Evolutionary conservation across 768 basidiomycete genomes (phyloP).

Genomic region (Rubroboletus pulcherrimus): DNA sequence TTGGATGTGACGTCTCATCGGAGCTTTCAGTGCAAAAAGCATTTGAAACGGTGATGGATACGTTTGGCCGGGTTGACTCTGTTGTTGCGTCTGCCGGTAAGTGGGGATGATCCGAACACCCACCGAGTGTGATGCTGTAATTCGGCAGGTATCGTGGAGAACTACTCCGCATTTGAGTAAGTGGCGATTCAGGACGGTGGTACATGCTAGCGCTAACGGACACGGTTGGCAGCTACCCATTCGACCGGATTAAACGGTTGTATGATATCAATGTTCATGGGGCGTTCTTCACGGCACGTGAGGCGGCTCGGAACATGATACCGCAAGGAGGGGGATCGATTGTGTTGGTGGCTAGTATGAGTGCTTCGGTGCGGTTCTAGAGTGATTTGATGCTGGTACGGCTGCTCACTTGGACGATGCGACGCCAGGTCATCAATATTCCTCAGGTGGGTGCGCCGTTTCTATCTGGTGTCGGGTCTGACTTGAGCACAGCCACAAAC

Average conservation of each 20-base stretch:
- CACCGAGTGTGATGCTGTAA: neutral
- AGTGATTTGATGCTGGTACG: neutral
- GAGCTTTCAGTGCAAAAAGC: slow-evolving; percentile 75
- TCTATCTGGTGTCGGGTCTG: neutral
- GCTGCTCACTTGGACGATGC: slow-evolving; percentile 11
- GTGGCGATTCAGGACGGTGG: slow-evolving; percentile 27
- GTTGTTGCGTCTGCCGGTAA: slow-evolving; percentile 87
- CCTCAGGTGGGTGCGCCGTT: slow-evolving; percentile 57
- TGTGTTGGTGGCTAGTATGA: slow-evolving; percentile 88
- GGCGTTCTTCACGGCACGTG: slow-evolving; percentile 92
- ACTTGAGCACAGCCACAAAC: slow-evolving; percentile 63
- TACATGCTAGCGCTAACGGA: slow-evolving; percentile 7
- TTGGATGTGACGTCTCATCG: slow-evolving; percentile 85
- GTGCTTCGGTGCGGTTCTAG: slow-evolving; percentile 62
- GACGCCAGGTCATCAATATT: slow-evolving; percentile 72
- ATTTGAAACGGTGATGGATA: slow-evolving; percentile 59
- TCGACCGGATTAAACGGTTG: slow-evolving; percentile 76
- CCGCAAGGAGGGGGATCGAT: slow-evolving; percentile 75
- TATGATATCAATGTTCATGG: slow-evolving; percentile 95
- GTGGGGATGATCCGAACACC: slow-evolving; percentile 18
- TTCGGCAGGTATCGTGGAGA: slow-evolving; percentile 73
- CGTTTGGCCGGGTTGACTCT: slow-evolving; percentile 70
- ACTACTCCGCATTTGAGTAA: slow-evolving; percentile 82
- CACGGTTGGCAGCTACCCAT: slow-evolving; percentile 63
- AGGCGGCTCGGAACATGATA: slow-evolving; percentile 91